Evolutionary conservation across 331 rosid species (phyloP).

Genomic region (Quercus tomentella): DNA sequence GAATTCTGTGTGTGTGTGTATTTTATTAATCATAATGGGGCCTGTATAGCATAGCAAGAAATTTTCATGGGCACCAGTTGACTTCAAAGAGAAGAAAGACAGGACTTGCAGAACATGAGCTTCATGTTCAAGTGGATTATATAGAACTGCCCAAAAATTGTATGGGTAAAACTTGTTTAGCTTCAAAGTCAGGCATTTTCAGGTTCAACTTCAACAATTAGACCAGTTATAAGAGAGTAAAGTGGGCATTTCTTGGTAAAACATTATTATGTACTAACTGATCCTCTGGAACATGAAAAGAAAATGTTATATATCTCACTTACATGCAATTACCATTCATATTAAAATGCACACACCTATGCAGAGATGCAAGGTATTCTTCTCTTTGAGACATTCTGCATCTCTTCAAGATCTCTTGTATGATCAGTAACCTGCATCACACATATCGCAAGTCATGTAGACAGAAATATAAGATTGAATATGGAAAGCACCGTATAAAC

Average conservation of each 20-base stretch:
- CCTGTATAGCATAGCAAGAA: no score
- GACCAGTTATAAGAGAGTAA: no score
- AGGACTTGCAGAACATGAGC: no score
- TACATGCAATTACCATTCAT: conserved; percentile 5
- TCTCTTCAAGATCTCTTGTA: conserved; percentile 95
- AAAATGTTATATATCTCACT: not conserved
- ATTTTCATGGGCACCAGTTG: no score
- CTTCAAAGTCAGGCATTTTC: no score
- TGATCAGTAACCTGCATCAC: conserved; percentile 87
- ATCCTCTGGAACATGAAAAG: not conserved
- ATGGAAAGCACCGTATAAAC: not conserved
- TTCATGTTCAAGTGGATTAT: no score
- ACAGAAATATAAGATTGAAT: conserved; percentile 10
- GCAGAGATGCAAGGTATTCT: conserved; percentile 93
- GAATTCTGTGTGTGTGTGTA: not conserved
- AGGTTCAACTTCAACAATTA: no score
- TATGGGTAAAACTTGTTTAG: no score
- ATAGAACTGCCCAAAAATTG: no score
- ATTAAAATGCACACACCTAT: conserved; percentile 53
- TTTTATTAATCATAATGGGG: no score
- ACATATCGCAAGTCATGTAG: conserved; percentile 2
- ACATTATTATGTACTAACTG: no score
- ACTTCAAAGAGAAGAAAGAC: no score
- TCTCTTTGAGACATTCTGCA: conserved; percentile 90
- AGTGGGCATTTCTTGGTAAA: not conserved